Evolutionary conservation across 768 basidiomycete species (phyloP), one percentile per base, ranked within the genome.

Genomic region (Tricholoma flavovirens): DNA sequence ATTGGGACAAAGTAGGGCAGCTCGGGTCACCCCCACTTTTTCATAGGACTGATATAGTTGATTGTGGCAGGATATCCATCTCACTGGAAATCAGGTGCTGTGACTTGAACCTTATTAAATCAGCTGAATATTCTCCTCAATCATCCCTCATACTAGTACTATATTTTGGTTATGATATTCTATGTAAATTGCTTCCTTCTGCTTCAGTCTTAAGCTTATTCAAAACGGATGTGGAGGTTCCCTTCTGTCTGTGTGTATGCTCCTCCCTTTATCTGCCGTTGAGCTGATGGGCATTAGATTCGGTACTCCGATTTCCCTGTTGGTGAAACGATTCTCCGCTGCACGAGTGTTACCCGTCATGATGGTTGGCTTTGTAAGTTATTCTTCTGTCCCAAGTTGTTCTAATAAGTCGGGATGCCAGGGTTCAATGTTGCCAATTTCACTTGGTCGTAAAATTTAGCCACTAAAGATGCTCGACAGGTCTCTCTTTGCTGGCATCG

Each of bases 341-440:
- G 77, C 78, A 2, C 71, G 75, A 4, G 73, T 81, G 0, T 66
- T 79, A 12, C 76, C 78, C 0, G 55, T 77, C 49, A 76, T 79
- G 73, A 77, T 80, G 77, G 59, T 79, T 52, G 77, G 78, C 36
- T 80, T 80, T 59, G 79, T 77, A 58, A 59, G 75, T 65, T 32
- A 5, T 48, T n/a, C 22, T 17, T 53, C 48, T n/a, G 17, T 38
- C 49, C 15, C 5, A 26, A 26, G 1, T 49, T 42, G 29, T 30
- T 21, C 5, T 19, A 43, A 33, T 21, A 42, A 14, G 56, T 24
- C 10, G 17, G 14, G 40, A 42, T 48, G 17, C 30, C 51, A 77
- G 75, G 77, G 76, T 26, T 70, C 73, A 7, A 77, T 78, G 76
- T 77, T 51, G 21, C 59, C 9, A 53, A 70, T 56, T 14, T 40